Base-by-base conservation (phyloP, 148 eudicot species). In the Chenopodium formosanum region DNA sequence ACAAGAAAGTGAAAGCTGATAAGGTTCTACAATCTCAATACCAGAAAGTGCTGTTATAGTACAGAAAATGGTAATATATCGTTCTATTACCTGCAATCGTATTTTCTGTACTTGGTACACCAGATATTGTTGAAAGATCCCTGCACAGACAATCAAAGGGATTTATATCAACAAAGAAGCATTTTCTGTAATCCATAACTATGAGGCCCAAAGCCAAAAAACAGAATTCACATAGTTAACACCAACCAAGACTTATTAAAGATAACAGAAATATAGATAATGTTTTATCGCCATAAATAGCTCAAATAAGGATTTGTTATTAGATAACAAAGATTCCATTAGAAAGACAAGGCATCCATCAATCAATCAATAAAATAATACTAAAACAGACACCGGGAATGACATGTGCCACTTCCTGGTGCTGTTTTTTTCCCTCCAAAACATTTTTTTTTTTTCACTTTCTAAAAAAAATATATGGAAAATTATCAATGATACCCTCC, bases 21-120 rank as follows among this genome's bases (percentile, higher is more conserved):
- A 68, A 68, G 46, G 10, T 32, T 31, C 9, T 31, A 22, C 32
- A 14, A 68, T 32, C 72, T 68, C 72, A 56, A 17, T 56, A 56
- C 62, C 23, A 62, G 27, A 22, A 20, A n/a, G 27, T 62, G 11
- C 23, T n/a, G 25, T 7, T 70, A 32, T 14, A 70, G 14, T 17
- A 70, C 50, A 34, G 17, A 69, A 25, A 9, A 13, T 62, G 5
- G 40, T 68, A 31, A 29, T 44, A 11, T 20, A 7, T 17, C 5
- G 7, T 22, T 75, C 4, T 77, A 32, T 27, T 69, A 93, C 99
- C 97, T 95, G 99, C 83, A 95, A 84, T 77, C 99, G 92, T 77
- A 94, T 92, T 84, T 95, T 96, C 79, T 95, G 92, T 63, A 94
- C 99, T 88, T 95, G 99, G 86, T 95, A 89, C 60, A 92, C 97